Base-by-base conservation (phyloP, 306 rosid genomes). In the Vigna angularis region DNA sequence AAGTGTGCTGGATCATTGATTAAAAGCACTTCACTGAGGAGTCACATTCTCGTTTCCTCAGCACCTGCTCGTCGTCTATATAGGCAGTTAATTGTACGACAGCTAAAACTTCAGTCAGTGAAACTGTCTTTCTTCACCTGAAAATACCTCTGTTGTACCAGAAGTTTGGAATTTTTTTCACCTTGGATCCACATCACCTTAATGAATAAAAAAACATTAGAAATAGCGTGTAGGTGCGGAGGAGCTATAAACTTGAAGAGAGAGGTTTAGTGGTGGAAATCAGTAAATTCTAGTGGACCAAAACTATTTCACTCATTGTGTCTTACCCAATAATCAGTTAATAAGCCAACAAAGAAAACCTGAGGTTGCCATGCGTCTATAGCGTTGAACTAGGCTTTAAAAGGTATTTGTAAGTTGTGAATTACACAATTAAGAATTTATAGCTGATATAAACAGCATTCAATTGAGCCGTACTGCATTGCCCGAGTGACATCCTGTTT, bases 11-110 rank as follows among this genome's bases (percentile, higher is more conserved):
- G 47, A 58, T 79, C 81, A 79, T 72, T 75, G 73, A 77, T 55
- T 50, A 73, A 78, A 69, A 74, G 70, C 84, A 74, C 73, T 72
- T 57, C 81, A 71, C 10, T 78, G 74, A 85, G 0, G 45, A 63
- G 84, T 83, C 82, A 66, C 88, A 72, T 89, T 61, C 81, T 61
- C 48, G 79, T 79, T 83, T 80, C 66, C 17, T 24, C 75, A 71
- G 56, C 51, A 77, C 76, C 66, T 76, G 72, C 16, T 57, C 83
- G 78, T 82, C 77, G 50, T 64, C 75, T 85, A 28, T 72, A 51
- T 86, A 66, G 79, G 81, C 81, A 66, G 28, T 76, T 68, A 59
- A 47, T 74, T 53, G 79, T 85, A 78, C 64, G 30, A 48, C 42
- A 18, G 58, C 79, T 70, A 57, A 32, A 74, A 59, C 61, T 74